phyloP scores from a whole-genome alignment of 192 early-diverging fungal species.

The Backusella macrospora region DNA sequence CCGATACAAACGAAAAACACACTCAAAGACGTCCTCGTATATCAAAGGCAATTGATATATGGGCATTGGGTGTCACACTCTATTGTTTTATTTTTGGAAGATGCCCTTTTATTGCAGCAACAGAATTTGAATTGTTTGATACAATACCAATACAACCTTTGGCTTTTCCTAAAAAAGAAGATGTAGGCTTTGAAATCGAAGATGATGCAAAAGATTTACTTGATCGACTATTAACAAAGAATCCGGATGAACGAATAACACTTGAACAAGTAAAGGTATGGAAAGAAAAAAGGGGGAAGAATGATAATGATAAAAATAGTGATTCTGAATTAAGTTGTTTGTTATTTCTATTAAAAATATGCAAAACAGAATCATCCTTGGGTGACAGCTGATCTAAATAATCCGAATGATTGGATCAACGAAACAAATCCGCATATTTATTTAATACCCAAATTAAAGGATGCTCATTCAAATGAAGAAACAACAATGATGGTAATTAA shows the following conservation, averaged over 20 bases:
- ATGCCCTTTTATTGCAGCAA: constrained; percentile 93
- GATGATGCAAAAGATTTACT: constrained; percentile 76
- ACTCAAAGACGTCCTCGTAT: constrained; percentile 53
- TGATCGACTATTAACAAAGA: constrained; percentile 79
- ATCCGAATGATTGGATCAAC: constrained; percentile 69
- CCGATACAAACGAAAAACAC: constrained; percentile 4
- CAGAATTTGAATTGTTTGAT: constrained; percentile 96
- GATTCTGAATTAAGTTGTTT: not conserved
- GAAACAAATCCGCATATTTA: constrained; percentile 76
- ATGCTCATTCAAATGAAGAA: constrained; percentile 62
- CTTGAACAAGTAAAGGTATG: constrained; percentile 86
- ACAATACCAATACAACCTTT: constrained; percentile 79
- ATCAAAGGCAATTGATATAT: constrained; percentile 93
- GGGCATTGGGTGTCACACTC: constrained; percentile 97
- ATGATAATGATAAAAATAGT: not conserved
- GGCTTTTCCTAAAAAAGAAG: constrained; percentile 46
- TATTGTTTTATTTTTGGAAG: constrained; percentile 93
- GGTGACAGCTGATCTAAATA: constrained; percentile 74
- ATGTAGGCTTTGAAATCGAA: constrained; percentile 47
- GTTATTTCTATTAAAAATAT: not conserved
- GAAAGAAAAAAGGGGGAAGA: not conserved
- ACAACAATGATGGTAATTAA: constrained; percentile 63
- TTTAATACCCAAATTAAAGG: constrained; percentile 73
- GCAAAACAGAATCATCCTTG: constrained; percentile 70
- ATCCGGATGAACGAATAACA: constrained; percentile 84